Percentiles rank a stretch among this genome's conserved stretches.
phyloP scores from a whole-genome alignment of 169 alveolate genomes.

The Babesia sp. region DNA sequence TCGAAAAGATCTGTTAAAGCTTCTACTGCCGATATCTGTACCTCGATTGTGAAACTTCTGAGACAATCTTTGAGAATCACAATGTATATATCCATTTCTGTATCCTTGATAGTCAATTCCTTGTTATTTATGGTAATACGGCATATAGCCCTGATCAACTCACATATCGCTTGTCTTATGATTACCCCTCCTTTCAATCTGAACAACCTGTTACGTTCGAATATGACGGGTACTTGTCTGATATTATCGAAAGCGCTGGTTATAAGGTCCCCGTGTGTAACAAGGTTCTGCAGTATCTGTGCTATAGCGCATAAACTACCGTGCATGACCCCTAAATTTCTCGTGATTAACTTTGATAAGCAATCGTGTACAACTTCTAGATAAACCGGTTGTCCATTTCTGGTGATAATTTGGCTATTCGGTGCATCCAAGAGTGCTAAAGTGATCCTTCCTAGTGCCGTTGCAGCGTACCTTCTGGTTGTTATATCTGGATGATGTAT shows the following conservation, averaged over 20 bases:
- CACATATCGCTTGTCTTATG: slow-evolving; percentile 49
- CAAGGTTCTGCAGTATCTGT: slow-evolving; percentile 10
- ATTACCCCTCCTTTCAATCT: slow-evolving; percentile 29
- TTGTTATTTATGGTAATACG: not conserved
- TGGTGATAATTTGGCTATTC: slow-evolving; percentile 22
- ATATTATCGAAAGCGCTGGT: slow-evolving; percentile 13
- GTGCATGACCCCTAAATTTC: slow-evolving; percentile 30
- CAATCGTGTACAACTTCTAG: slow-evolving; percentile 15
- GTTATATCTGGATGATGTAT: slow-evolving; percentile 52
- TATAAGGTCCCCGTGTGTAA: not conserved
- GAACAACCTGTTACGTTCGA: slow-evolving; percentile 42
- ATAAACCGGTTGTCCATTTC: slow-evolving; percentile 26
- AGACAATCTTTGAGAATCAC: slow-evolving; percentile 47
- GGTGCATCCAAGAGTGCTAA: slow-evolving; percentile 28
- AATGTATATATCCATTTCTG: slow-evolving; percentile 25
- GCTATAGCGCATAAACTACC: slow-evolving; percentile 51
- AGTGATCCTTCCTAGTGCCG: slow-evolving; percentile 27
- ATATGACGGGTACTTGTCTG: slow-evolving; percentile 34
- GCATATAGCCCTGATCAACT: slow-evolving; percentile 27
- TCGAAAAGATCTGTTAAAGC: slow-evolving; percentile 17
- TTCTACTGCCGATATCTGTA: slow-evolving; percentile 60
- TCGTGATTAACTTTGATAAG: not conserved
- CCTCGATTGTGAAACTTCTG: slow-evolving; percentile 41
- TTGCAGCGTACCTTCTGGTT: slow-evolving; percentile 47
- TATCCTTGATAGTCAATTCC: not conserved